These are phyloP conservation scores for Funneliformis mosseae DNA, from an alignment of 192 early-diverging fungal species.

Conservation along the genomic window DNA sequence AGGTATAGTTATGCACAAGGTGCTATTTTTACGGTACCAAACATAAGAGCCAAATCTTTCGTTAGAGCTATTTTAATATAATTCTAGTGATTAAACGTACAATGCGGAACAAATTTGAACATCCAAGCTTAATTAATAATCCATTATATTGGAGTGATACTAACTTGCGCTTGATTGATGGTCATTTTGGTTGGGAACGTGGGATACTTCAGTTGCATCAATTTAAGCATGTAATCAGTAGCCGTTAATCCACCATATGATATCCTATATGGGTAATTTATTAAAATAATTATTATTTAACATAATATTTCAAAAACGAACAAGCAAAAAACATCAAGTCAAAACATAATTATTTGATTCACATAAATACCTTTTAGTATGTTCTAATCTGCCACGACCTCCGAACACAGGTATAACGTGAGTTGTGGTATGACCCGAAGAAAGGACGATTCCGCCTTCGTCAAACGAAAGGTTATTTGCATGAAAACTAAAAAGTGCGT, in stretches of 20 bases:
- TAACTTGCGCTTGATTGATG: slow-evolving; percentile 68
- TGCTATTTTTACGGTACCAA: slow-evolving; percentile 44
- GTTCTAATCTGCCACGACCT: slow-evolving; percentile 61
- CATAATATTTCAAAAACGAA: background rate
- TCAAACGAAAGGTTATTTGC: slow-evolving; percentile 60
- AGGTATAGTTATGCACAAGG: slow-evolving; percentile 67
- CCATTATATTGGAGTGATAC: slow-evolving; percentile 14
- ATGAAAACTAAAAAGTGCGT: slow-evolving; percentile 86
- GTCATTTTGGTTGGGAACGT: slow-evolving; percentile 85
- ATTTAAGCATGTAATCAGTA: slow-evolving; percentile 81
- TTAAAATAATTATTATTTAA: background rate
- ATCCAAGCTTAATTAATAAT: background rate
- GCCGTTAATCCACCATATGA: slow-evolving; percentile 77
- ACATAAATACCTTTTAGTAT: slow-evolving; percentile 69
- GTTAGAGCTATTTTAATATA: background rate
- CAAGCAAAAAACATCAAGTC: background rate
- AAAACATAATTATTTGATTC: background rate
- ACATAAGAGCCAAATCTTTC: background rate
- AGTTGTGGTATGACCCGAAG: slow-evolving; percentile 69
- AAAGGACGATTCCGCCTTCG: slow-evolving; percentile 72
- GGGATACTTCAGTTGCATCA: slow-evolving; percentile 90
- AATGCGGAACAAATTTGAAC: background rate
- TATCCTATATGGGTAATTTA: slow-evolving; percentile 49
- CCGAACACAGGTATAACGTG: slow-evolving; percentile 75
- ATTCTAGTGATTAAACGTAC: slow-evolving; percentile 6